Evolutionary conservation across 148 eudicot genomes (phyloP), one percentile per base, ranked within the genome.

Genomic region (Agrostemma githago): DNA sequence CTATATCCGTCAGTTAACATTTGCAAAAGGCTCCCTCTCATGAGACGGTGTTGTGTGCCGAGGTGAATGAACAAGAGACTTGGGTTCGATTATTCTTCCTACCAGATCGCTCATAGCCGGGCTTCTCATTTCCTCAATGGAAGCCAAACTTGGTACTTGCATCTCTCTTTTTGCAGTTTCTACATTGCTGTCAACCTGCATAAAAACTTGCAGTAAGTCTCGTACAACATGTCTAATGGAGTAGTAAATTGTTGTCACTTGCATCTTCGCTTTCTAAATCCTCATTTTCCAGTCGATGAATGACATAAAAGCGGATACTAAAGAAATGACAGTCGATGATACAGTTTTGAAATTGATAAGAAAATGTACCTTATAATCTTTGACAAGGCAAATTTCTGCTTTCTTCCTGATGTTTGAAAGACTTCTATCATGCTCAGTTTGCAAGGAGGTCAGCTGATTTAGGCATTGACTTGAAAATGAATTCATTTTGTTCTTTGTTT

Each of bases 81-180:
- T 87, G 68, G 70, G 62, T 75, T 77, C 79, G 1, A 59, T 61
- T 8, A 38, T 68, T 40, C 63, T 61, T 67, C 41, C 68, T 68
- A 78, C 9, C 10, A 79, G 68, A 44, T 69, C 85, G 37, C 48
- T 78, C 62, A 66, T 3, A 3, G 72, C 67, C 14, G 83, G 82
- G 54, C 88, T 80, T 78, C 90, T 86, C 96, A 90, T 84, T 66
- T 77, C 88, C 82, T 93, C 96, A 9, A 93, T 93, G 53, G 87
- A 80, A 76, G 77, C 84, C 83, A 88, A 42, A 74, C 89, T 93
- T 2, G 93, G 98, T 39, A 93, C 83, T 43, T 72, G 76, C 57
- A 89, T 73, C 17, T 40, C 75, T 76, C 81, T 81, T 72, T 76
- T 84, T 76, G 51, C 77, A 4, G 86, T 85, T 71, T 74, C 82